phyloP scores from a whole-genome alignment of 2,329 filamentous ascomycete genomes.

The Aspergillus flavus region DNA sequence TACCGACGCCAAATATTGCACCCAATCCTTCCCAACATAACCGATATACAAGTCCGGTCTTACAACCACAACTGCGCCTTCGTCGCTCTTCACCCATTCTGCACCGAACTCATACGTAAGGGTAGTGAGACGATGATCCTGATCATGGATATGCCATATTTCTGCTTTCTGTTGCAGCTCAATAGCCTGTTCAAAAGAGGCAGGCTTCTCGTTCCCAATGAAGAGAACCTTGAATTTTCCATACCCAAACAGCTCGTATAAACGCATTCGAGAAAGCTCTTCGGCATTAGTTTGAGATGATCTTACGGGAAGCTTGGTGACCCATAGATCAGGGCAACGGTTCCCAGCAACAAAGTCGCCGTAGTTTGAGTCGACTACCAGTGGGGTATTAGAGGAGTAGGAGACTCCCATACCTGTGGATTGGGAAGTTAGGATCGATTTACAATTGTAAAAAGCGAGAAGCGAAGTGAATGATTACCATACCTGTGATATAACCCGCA shows the following conservation, averaged over 20 bases:
- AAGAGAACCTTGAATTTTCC: conserved; percentile 2
- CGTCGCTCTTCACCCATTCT: not conserved
- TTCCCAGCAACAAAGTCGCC: conserved; percentile 4
- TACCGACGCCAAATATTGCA: not conserved
- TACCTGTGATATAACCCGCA: conserved; percentile 8
- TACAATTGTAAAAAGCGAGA: not conserved
- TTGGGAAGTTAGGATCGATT: not conserved
- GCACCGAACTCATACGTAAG: not conserved
- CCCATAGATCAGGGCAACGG: conserved; percentile 3
- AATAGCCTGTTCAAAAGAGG: not conserved
- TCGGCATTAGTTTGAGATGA: not conserved
- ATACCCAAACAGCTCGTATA: not conserved
- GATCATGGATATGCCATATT: not conserved
- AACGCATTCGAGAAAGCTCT: not conserved
- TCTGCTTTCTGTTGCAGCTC: not conserved
- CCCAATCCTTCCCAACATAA: conserved; percentile 3
- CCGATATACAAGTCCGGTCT: conserved; percentile 6
- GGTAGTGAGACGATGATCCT: not conserved
- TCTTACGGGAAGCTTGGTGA: not conserved
- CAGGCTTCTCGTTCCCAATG: not conserved
- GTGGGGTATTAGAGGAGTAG: not conserved
- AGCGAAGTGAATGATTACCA: not conserved
- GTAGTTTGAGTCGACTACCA: not conserved
- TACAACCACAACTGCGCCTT: conserved; percentile 4
- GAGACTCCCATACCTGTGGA: conserved; percentile 7